phyloP scores from a whole-genome alignment of 1,284 basidiomycete species.

The Cerrena zonata region DNA sequence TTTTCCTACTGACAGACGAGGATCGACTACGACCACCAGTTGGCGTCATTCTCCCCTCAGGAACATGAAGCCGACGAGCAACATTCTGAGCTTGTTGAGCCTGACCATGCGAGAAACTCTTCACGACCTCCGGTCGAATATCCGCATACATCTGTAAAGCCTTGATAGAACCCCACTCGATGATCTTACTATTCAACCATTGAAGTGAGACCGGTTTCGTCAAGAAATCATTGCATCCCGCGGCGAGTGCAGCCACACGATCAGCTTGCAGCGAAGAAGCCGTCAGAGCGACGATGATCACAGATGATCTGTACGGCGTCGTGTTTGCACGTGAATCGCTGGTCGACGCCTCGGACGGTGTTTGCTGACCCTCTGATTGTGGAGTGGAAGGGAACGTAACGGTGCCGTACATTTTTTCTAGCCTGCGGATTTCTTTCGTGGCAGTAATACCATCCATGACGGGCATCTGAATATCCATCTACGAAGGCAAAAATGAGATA shows the following conservation, averaged over 20 bases:
- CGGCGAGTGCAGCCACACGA: slow-evolving; percentile 90
- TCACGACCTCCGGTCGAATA: slow-evolving; percentile 57
- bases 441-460: slow-evolving; percentile 98
- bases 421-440: slow-evolving; percentile 88
- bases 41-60: slow-evolving; percentile 44
- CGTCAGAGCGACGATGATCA: slow-evolving; percentile 97
- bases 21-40: slow-evolving; percentile 27
- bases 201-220: slow-evolving; percentile 93
- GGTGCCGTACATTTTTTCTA: slow-evolving; percentile 70
- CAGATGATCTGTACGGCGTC: slow-evolving; percentile 71
- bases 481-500: slow-evolving; percentile 2
- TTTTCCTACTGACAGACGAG: slow-evolving; percentile 21
- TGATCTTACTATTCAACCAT: slow-evolving; percentile 98
- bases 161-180: slow-evolving; percentile 94
- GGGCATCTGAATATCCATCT: slow-evolving; percentile 99
- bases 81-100: slow-evolving; percentile 58
- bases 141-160: slow-evolving; percentile 85
- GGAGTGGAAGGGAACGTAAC: slow-evolving; percentile 69
- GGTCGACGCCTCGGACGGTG: slow-evolving; percentile 47
- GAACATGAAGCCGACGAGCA: slow-evolving; percentile 64
- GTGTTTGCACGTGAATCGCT: slow-evolving; percentile 52
- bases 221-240: slow-evolving; percentile 98
- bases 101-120: slow-evolving; percentile 50
- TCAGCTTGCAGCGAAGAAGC: slow-evolving; percentile 90
- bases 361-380: slow-evolving; percentile 49